Conservation (phyloP, 257 asterid genomes). For the Lycium barbarum region DNA sequence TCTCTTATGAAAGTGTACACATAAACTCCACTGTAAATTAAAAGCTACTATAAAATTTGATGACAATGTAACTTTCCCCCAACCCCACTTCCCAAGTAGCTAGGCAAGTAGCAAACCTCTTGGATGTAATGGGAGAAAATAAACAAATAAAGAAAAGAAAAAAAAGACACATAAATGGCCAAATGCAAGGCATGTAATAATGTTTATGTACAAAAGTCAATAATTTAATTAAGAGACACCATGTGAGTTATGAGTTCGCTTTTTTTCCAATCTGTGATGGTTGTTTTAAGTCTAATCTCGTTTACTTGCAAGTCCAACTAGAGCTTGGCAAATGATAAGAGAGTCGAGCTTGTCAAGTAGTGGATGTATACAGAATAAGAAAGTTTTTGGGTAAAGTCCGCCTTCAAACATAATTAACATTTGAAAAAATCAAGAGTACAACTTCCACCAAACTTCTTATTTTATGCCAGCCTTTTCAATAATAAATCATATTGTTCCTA, state of each 20-base stretch:
- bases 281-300: too few relatives aligned
- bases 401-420: background rate
- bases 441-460: background rate
- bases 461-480: background rate
- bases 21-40: background rate
- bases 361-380: background rate
- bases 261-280: too few relatives aligned
- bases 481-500: background rate
- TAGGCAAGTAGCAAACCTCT: background rate
- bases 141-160: background rate
- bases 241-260: background rate
- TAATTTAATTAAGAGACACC: background rate
- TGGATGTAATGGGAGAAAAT: background rate
- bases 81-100: background rate
- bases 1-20: background rate
- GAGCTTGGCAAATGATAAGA: background rate
- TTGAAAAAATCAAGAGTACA: background rate
- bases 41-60: background rate
- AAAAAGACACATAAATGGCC: background rate
- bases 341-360: background rate
- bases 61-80: background rate
- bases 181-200: constrained; percentile 21
- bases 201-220: constrained; percentile 9
- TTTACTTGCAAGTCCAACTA: background rate
- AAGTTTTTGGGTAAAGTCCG: background rate